Evolutionary conservation across 2,329 filamentous ascomycete genomes (phyloP).

Genomic region (Pyrenochaeta sp.): DNA sequence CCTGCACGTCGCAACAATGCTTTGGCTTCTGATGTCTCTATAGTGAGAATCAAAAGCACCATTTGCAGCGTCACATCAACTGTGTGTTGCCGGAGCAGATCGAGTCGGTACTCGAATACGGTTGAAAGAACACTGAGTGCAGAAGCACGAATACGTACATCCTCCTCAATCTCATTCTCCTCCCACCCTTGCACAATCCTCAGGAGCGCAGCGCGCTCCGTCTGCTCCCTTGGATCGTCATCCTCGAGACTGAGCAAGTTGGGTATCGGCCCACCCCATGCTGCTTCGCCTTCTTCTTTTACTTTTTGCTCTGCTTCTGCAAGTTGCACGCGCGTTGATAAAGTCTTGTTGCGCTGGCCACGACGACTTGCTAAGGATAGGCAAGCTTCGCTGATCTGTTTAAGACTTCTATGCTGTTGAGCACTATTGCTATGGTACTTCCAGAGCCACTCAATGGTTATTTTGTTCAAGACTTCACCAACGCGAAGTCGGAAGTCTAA

Average conservation of each 20-base stretch:
- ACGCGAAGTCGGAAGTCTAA: conserved; percentile 73
- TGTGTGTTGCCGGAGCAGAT: conserved; percentile 52
- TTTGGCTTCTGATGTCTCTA: conserved; percentile 68
- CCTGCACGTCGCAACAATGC: conserved; percentile 74
- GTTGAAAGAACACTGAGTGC: conserved; percentile 71
- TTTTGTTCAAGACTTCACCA: conserved; percentile 61
- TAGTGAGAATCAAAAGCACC: conserved; percentile 67
- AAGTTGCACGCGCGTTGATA: conserved; percentile 64
- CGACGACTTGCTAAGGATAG: conserved; percentile 71
- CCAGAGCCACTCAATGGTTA: conserved; percentile 35
- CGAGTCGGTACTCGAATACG: conserved; percentile 64
- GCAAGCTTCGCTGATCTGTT: conserved; percentile 63
- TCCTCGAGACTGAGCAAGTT: conserved; percentile 42
- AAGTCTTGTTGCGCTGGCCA: conserved; percentile 67
- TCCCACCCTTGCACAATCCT: conserved; percentile 74
- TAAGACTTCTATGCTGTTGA: conserved; percentile 18
- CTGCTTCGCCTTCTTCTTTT: conserved; percentile 60
- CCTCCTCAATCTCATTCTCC: conserved; percentile 70
- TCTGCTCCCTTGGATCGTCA: conserved; percentile 36
- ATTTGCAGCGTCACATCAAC: conserved; percentile 66
- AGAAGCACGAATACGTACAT: conserved; percentile 74
- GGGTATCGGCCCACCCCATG: conserved; percentile 63
- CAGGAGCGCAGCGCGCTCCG: conserved; percentile 60
- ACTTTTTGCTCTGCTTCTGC: conserved; percentile 59
- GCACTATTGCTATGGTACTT: neutral